Evolutionary conservation across 2,329 filamentous ascomycete genomes (phyloP).

Genomic region (Fonsecaea nubica): DNA sequence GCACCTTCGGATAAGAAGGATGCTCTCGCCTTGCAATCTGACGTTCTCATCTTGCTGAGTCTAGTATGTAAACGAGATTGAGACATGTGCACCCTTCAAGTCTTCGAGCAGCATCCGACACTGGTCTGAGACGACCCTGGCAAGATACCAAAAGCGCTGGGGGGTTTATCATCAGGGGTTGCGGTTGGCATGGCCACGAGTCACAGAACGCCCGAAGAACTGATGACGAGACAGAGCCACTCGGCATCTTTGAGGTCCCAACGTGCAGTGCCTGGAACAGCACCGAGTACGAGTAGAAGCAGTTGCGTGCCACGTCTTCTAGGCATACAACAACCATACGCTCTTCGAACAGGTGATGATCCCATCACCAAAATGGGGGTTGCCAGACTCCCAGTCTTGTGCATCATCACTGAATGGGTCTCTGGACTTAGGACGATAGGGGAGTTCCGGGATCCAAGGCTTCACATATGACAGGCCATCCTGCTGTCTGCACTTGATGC

Average conservation of each 20-base stretch:
- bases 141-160: background rate
- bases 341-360: background rate
- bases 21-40: background rate
- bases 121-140: background rate
- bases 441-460: background rate
- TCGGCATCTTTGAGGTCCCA: background rate
- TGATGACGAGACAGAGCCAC: background rate
- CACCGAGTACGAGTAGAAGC: background rate
- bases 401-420: background rate
- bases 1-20: background rate
- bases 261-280: background rate
- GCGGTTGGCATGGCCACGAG: background rate
- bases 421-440: background rate
- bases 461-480: background rate
- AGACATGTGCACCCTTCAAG: background rate
- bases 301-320: background rate
- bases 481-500: background rate
- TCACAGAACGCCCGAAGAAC: background rate
- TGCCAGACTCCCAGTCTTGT: background rate
- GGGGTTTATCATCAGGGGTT: background rate
- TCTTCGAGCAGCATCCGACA: background rate
- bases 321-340: background rate
- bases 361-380: background rate
- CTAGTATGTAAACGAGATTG: constrained; percentile 7
- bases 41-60: background rate